Percentiles rank a stretch among this genome's conserved stretches.
These are phyloP conservation scores for Cyberlindnera saturnus DNA, from an alignment of 805 yeast genomes.

Conservation along the genomic window DNA sequence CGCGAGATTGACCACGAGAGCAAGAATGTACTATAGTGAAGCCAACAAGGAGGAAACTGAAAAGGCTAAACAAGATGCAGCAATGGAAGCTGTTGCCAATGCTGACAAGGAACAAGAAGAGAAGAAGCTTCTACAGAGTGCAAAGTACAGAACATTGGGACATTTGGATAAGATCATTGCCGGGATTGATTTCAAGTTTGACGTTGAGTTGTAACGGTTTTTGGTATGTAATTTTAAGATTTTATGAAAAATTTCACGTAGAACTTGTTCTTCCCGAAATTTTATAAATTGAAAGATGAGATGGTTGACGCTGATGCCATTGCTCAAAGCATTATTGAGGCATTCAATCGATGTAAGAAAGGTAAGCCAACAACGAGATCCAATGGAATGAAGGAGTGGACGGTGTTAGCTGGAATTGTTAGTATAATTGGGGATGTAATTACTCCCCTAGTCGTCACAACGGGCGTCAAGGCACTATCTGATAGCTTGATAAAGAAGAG, in stretches of 20 bases:
- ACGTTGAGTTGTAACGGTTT: conserved; percentile 7
- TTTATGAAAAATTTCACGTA: no score
- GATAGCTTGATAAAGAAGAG: conserved; percentile 37
- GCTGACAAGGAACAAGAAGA: conserved; percentile 38
- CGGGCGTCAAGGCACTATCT: conserved; percentile 82
- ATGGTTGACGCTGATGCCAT: conserved; percentile 3
- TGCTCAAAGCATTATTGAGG: conserved; percentile 2
- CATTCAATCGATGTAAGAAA: conserved; percentile 14
- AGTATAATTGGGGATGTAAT: conserved; percentile 23
- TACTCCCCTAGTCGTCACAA: conserved; percentile 37
- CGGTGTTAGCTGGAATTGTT: conserved; percentile 73
- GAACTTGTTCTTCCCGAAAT: no score
- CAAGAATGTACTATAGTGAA: conserved; percentile 68
- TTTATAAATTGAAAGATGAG: no score
- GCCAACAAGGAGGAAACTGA: conserved; percentile 52
- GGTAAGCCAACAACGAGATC: conserved; percentile 60
- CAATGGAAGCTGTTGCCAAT: conserved; percentile 35
- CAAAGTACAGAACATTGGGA: conserved; percentile 54
- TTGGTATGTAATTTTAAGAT: not conserved
- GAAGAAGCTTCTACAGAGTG: conserved; percentile 39
- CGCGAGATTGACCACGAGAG: conserved; percentile 80
- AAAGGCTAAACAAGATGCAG: conserved; percentile 50
- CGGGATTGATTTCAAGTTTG: conserved; percentile 34
- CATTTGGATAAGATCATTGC: conserved; percentile 47
- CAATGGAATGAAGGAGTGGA: conserved; percentile 73